Conservation (phyloP, 345 rosid genomes). For the Cardiospermum halicacabum region DNA sequence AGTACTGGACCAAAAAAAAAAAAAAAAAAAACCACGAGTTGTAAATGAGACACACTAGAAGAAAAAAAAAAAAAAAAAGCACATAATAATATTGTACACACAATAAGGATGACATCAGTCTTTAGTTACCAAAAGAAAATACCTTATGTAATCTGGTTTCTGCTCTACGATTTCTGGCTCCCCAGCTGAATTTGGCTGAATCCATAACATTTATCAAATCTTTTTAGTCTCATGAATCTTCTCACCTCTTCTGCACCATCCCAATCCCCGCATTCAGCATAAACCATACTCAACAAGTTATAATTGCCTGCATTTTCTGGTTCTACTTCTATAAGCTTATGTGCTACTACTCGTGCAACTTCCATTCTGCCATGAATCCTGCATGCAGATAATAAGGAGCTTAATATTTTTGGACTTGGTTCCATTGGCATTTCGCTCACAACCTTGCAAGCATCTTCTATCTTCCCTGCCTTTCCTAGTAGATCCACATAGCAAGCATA, state of each 20-base stretch:
- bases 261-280: conserved; percentile 40
- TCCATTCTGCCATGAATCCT: conserved; percentile 41
- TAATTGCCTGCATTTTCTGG: conserved; percentile 49
- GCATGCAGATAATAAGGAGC: conserved; percentile 50
- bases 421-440: conserved; percentile 44
- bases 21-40: no score
- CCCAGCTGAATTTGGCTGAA: conserved; percentile 36
- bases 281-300: conserved; percentile 39
- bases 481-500: conserved; percentile 55
- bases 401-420: conserved; percentile 42
- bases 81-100: no score
- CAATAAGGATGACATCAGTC: no score
- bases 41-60: no score
- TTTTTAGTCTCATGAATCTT: conserved; percentile 34
- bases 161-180: neutral
- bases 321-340: conserved; percentile 34
- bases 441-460: conserved; percentile 36
- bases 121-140: no score
- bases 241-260: conserved; percentile 44
- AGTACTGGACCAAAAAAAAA: no score
- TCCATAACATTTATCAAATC: conserved; percentile 37
- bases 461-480: conserved; percentile 53
- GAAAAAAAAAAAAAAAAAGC: no score
- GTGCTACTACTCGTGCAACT: conserved; percentile 31
- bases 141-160: no score